Base-by-base conservation (phyloP, 2,329 filamentous ascomycete genomes). In the Ophiostoma sp. region DNA sequence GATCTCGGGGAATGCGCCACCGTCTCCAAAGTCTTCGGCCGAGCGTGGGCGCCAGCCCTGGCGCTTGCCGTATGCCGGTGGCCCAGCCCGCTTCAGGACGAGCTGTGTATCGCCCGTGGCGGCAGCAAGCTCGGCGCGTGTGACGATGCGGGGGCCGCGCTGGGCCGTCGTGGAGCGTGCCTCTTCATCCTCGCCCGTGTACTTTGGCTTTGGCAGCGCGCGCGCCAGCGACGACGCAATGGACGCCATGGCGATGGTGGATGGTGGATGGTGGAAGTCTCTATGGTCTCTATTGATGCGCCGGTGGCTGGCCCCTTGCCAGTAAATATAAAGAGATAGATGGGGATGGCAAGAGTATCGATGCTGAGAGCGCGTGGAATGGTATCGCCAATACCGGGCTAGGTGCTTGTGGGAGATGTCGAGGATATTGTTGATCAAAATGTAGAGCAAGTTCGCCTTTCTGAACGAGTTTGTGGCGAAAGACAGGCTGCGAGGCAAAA, bases 1-100 rank as follows among this genome's bases (percentile, higher is more conserved):
- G 4, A 74, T 67, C 35, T 74, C 73, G 36, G 71, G 71, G 35
- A 72, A 72, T 41, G 71, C 93, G 76, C 95, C 95, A 73, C 95
- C 95, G 83, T 98, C 94, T 76, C 92, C 94, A 81, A 94, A 99
- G 79, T 99, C 95, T 78, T 97, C 94, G 73, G 91, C 87, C 57
- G 86, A 86, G 76, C 94, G 90, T 41, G 95, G 95, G 74, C 95
- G 88, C 95, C 95, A 99, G 86, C 91, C 92, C 78, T 87, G 81
- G 76, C 95, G 90, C 78, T 93, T 89, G 67, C 92, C 92, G 76
- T 98, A 99, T 0, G 93, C 85, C 11, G 95, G 95, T 71, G 94
- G 67, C 10, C 67, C 67, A 11, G 81, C 77, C 72, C 89, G 87
- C 82, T 90, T 91, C 72, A 96, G 80, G 23, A 96, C 91, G 75